Conservation (phyloP, 1,284 basidiomycete genomes). For the Laetiporus sulphureus region DNA sequence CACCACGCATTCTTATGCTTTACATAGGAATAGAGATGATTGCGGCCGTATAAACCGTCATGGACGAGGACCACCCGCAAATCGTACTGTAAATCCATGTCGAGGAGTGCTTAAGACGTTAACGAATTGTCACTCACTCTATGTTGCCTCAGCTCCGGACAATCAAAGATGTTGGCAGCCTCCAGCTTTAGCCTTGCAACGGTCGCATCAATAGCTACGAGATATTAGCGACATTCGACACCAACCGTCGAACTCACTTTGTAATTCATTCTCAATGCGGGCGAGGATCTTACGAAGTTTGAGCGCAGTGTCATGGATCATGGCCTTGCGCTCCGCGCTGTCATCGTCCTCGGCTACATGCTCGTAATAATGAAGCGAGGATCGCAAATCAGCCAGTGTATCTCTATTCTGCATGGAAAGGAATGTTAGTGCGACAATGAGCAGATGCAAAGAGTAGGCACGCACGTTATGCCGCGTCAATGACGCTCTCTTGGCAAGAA, state of each 20-base stretch:
- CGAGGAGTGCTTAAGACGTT: background rate
- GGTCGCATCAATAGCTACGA: conserved; percentile 45
- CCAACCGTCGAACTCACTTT: conserved; percentile 36
- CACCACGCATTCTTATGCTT: conserved; percentile 63
- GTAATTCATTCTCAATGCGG: conserved; percentile 44
- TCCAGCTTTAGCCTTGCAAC: conserved; percentile 39
- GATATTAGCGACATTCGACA: background rate
- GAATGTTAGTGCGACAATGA: background rate
- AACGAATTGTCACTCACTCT: conserved; percentile 34
- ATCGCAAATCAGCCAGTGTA: conserved; percentile 49
- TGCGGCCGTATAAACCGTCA: conserved; percentile 66
- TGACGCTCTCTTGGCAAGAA: conserved; percentile 38
- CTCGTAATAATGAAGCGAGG: conserved; percentile 64
- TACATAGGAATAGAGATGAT: conserved; percentile 70
- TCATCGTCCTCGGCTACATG: conserved; percentile 46
- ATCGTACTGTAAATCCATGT: conserved; percentile 53
- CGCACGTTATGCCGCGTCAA: conserved; percentile 52
- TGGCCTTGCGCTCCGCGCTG: conserved; percentile 38
- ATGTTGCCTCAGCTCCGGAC: conserved; percentile 52
- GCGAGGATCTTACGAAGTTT: conserved; percentile 47
- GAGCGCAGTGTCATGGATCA: conserved; percentile 34
- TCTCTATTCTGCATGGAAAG: conserved; percentile 45
- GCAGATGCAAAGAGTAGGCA: conserved; percentile 6
- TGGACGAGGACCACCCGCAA: conserved; percentile 69
- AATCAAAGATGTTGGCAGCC: conserved; percentile 43